phyloP scores from a whole-genome alignment of 1,284 basidiomycete genomes.

The Austropuccinia psidii region DNA sequence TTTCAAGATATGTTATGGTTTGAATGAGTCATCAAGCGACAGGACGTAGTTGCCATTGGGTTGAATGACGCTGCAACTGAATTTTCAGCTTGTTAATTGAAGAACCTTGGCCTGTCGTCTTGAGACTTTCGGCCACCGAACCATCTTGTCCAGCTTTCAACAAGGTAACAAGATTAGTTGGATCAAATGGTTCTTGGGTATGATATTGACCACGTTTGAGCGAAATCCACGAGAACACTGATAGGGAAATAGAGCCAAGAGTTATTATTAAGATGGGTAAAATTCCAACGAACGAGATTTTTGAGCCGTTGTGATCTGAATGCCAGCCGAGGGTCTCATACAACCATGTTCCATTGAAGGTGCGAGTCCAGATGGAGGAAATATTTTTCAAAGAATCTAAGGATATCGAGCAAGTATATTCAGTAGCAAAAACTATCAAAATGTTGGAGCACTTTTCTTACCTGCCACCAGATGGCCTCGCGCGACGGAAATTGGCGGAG shows the following conservation, averaged over 20 bases:
- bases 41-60: constrained; percentile 15
- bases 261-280: constrained; percentile 8
- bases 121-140: not conserved
- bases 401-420: too few species aligned
- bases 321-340: constrained; percentile 27
- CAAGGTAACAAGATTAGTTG: constrained; percentile 19
- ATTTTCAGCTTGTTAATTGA: constrained; percentile 9
- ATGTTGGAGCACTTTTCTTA: too few species aligned
- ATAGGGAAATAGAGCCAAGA: not conserved
- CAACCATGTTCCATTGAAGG: not conserved
- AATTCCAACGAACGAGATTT: constrained; percentile 2
- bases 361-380: not conserved
- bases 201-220: not conserved
- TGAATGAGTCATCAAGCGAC: too few species aligned
- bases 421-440: too few species aligned
- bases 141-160: constrained; percentile 24
- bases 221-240: constrained; percentile 3
- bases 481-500: not conserved
- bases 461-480: not conserved
- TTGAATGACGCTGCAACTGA: not conserved
- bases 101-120: not conserved
- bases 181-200: constrained; percentile 14
- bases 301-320: not conserved
- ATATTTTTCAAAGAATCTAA: not conserved
- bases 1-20: too few species aligned